Evolutionary conservation across 2,329 filamentous ascomycete genomes (phyloP).

Genomic region (Alternaria brassicae): DNA sequence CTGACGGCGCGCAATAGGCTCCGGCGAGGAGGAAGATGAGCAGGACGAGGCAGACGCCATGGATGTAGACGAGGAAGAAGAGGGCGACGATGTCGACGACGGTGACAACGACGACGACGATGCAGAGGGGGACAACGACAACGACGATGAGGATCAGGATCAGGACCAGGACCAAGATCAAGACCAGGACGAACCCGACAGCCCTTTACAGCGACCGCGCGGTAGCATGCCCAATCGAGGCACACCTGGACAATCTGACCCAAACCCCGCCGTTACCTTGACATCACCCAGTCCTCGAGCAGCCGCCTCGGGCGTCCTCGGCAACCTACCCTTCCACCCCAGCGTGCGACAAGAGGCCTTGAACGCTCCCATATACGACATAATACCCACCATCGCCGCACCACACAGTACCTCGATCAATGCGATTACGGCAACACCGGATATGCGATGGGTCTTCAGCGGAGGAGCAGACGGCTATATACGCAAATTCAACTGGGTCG

Average conservation of each 20-base stretch:
- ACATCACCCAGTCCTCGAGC: conserved; percentile 56
- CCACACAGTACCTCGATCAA: conserved; percentile 97
- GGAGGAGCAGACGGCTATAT: conserved; percentile 96
- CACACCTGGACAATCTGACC: conserved; percentile 33
- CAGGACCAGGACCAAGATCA: conserved; percentile 49
- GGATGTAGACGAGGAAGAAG: conserved; percentile 39
- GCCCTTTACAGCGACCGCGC: conserved; percentile 49
- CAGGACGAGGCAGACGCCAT: conserved; percentile 50
- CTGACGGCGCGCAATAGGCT: conserved; percentile 28
- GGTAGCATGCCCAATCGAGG: conserved; percentile 39
- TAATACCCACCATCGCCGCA: conserved; percentile 94
- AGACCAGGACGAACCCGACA: conserved; percentile 56
- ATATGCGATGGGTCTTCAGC: conserved; percentile 93
- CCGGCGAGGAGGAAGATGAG: conserved; percentile 39
- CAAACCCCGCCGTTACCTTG: conserved; percentile 58
- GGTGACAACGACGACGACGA: conserved; percentile 53
- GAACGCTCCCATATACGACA: conserved; percentile 84
- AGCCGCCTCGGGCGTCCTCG: conserved; percentile 38
- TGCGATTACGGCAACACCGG: conserved; percentile 86
- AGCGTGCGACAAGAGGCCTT: conserved; percentile 79
- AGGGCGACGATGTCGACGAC: conserved; percentile 55
- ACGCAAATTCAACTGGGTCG: conserved; percentile 93
- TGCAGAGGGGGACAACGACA: conserved; percentile 50
- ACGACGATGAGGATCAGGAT: conserved; percentile 50
- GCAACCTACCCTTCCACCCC: conserved; percentile 61